These are phyloP conservation scores for Boletus vinaceobasis DNA, from an alignment of 768 basidiomycete genomes.

Conservation along the genomic window DNA sequence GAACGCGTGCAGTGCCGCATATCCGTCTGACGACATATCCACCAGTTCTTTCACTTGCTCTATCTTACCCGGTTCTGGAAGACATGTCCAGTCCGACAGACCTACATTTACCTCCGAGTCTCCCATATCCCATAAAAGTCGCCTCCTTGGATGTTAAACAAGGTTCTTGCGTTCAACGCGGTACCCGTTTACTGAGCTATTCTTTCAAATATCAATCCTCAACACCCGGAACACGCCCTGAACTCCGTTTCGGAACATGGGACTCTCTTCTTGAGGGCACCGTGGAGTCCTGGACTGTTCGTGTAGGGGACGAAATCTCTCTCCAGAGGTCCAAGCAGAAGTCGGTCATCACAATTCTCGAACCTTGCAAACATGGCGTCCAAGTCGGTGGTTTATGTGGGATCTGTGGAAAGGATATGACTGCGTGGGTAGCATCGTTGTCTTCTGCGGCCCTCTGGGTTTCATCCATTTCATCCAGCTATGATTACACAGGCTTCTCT, in stretches of 20 bases:
- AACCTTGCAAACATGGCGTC: conserved; percentile 96
- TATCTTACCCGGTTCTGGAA: not conserved
- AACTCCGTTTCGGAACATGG: conserved; percentile 86
- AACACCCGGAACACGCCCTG: conserved; percentile 45
- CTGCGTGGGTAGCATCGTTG: conserved; percentile 51
- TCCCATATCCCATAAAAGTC: conserved; percentile 86
- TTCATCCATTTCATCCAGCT: conserved; percentile 37
- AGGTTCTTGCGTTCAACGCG: conserved; percentile 53
- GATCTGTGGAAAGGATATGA: conserved; percentile 94
- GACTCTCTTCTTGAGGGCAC: conserved; percentile 83
- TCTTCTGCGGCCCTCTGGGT: conserved; percentile 1
- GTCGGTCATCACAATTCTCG: conserved; percentile 64
- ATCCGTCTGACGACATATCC: conserved; percentile 12
- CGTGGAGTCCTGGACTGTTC: conserved; percentile 67
- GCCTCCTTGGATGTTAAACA: conserved; percentile 58
- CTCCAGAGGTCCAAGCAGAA: conserved; percentile 54
- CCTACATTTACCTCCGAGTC: conserved; percentile 67
- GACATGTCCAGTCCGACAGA: conserved; percentile 63
- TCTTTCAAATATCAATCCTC: conserved; percentile 63
- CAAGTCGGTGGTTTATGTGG: conserved; percentile 92
- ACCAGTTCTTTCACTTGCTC: not conserved
- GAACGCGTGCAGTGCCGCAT: not conserved
- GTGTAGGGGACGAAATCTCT: conserved; percentile 61
- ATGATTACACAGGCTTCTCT: conserved; percentile 85
- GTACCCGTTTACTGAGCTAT: conserved; percentile 79